Evolutionary conservation across 345 rosid genomes (phyloP), one percentile per base, ranked within the genome.

Genomic region (Erodium maritimum): DNA sequence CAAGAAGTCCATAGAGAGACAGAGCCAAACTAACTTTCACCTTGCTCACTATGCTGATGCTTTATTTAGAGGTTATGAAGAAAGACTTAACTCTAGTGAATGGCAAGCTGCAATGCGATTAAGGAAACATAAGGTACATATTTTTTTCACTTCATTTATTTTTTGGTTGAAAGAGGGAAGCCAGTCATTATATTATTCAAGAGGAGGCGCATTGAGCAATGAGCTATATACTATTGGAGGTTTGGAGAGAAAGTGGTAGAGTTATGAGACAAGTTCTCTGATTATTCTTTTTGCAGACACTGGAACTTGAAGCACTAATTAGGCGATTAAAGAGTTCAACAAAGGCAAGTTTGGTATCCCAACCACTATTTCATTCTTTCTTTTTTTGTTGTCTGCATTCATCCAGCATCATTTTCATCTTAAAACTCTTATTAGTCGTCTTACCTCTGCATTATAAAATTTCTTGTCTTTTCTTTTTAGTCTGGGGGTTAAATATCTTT

Each of bases 31-130:
- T 62, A 86, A 86, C 76, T 91, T 88, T 70, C 90, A 80, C 65
- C 87, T 91, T 69, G 96, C 98, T 52, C 98, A 88, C 74, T 91
- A 88, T 72, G 85, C 98, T 55, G 95, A 91, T 81, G 95, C 86
- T 60, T 65, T 91, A 19, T 91, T 86, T 70, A 88, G 81, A 73
- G 83, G 83, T 69, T 83, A 82, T 64, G 95, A 88, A 76, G 96
- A 88, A 64, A 88, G 98, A 73, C 79, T 91, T 68, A 76, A 75
- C 64, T 88, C 98, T 57, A 84, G 70, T 62, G 98, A 91, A 73
- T 91, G 98, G 98, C 95, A 88, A 76, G 98, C 96, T 67, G 98
- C 98, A 66, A 69, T 75, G 83, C 84, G 89, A 21, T 73, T 91
- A 70, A 80, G 96, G 78, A 82, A 82, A 73, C 96, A 84, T 75